phyloP scores from a whole-genome alignment of 2,329 filamentous ascomycete genomes.

The Davidsoniella neocaledoniae region DNA sequence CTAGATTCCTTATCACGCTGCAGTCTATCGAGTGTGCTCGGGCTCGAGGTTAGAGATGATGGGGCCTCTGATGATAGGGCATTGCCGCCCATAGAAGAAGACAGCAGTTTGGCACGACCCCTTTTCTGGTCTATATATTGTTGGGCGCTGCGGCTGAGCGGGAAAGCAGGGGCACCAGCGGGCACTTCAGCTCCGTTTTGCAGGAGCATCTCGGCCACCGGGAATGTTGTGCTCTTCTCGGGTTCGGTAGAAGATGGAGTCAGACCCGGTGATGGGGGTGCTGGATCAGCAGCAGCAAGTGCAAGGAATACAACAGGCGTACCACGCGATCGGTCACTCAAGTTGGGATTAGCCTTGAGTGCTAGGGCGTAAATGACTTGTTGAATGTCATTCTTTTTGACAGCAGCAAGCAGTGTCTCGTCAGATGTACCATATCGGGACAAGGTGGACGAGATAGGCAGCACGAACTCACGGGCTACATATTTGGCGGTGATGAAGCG shows the following conservation, averaged over 20 bases:
- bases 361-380: slow-evolving; percentile 84
- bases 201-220: slow-evolving; percentile 75
- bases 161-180: slow-evolving; percentile 56
- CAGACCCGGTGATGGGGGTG: slow-evolving; percentile 44
- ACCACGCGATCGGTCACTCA: slow-evolving; percentile 66
- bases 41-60: slow-evolving; percentile 37
- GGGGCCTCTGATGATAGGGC: slow-evolving; percentile 23
- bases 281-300: slow-evolving; percentile 80
- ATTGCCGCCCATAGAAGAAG: slow-evolving; percentile 29
- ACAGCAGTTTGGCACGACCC: slow-evolving; percentile 26
- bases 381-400: slow-evolving; percentile 93
- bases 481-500: slow-evolving; percentile 94
- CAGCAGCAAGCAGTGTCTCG: slow-evolving; percentile 75
- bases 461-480: slow-evolving; percentile 65
- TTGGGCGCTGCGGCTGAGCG: slow-evolving; percentile 63
- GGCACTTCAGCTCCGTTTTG: slow-evolving; percentile 93
- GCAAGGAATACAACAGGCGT: slow-evolving; percentile 86
- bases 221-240: slow-evolving; percentile 51
- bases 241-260: slow-evolving; percentile 24
- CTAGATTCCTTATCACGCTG: slow-evolving; percentile 49
- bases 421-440: slow-evolving; percentile 66
- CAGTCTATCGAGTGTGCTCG: slow-evolving; percentile 25
- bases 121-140: slow-evolving; percentile 71
- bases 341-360: slow-evolving; percentile 72
- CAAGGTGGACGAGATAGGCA: slow-evolving; percentile 56